Base-by-base conservation (phyloP, 768 basidiomycete genomes). In the Suillus alpinus region DNA sequence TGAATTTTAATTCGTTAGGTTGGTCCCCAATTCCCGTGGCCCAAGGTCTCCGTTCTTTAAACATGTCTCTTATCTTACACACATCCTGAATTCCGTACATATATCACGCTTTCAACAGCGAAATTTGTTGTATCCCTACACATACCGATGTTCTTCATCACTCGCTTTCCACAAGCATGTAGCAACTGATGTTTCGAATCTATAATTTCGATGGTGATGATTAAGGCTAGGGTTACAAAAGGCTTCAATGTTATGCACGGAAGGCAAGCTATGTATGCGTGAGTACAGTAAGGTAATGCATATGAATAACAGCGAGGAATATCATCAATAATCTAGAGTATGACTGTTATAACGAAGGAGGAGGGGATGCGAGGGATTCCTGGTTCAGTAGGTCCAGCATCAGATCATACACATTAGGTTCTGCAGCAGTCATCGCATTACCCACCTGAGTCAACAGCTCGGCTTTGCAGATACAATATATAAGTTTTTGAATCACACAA, bases 341-440 rank as follows among this genome's bases (percentile, higher is more conserved):
- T 62, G 67, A 31, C 23, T 41, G 43, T 29, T 20, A 55, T 80
- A 70, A 81, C 68, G 78, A 80, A 31, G 84, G 82, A n/a, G 85
- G 83, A n/a, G 86, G 84, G n/a, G 85, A 86, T 58, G 85, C 85
- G 39, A 86, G 76, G n/a, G 85, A 86, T 73, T 86, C 85, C 84
- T 86, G 69, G 52, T 56, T 59, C 60, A 66, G 57, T 63, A 59
- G 57, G 29, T 61, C 67, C 56, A 66, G 52, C 68, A 72, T 73
- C 64, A 75, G 74, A 69, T 71, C 70, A 58, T 60, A 59, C 50
- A 56, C n/a, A 31, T 56, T 58, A 39, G 53, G 37, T 55, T 39
- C 39, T 37, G 51, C 58, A 34, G 47, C 63, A 62, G 44, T 57
- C 61, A 57, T 51, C 57, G 58, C 50, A 50, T 43, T 44, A 73